Conservation (phyloP, 2,329 filamentous ascomycete species). For the Ophiosphaerella herpotricha region DNA sequence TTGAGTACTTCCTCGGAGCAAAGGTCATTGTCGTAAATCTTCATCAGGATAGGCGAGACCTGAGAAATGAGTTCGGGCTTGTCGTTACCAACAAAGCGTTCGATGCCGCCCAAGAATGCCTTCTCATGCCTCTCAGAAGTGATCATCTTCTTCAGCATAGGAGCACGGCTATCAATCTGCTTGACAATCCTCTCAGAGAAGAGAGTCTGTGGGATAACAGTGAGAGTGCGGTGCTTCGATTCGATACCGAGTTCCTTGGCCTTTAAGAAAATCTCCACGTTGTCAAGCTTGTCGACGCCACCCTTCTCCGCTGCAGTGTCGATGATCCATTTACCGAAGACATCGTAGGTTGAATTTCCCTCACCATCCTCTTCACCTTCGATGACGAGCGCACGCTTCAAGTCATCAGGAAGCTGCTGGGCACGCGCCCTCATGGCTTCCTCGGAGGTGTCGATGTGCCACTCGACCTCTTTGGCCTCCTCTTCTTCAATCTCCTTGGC, state of each 20-base stretch:
- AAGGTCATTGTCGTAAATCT: constrained; percentile 89
- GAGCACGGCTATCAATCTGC: constrained; percentile 82
- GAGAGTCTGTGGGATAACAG: constrained; percentile 89
- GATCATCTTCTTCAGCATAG: constrained; percentile 90
- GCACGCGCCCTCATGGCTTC: constrained; percentile 94
- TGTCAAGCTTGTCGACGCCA: constrained; percentile 77
- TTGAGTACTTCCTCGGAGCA: constrained; percentile 85
- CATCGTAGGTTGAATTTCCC: constrained; percentile 83
- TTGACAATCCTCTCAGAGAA: constrained; percentile 89
- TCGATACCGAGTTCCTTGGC: constrained; percentile 96
- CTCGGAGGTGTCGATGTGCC: constrained; percentile 96
- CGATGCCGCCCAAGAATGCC: constrained; percentile 90
- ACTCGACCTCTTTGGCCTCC: constrained; percentile 82
- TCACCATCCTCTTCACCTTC: constrained; percentile 82
- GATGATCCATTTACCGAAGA: constrained; percentile 91
- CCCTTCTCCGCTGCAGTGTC: constrained; percentile 72
- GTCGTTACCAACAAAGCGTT: constrained; percentile 86
- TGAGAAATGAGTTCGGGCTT: constrained; percentile 77
- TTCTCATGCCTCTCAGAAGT: constrained; percentile 94
- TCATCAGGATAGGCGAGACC: constrained; percentile 84
- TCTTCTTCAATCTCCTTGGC: constrained; percentile 74
- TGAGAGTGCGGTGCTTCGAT: constrained; percentile 87
- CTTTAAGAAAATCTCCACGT: constrained; percentile 93
- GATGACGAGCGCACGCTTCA: constrained; percentile 88
- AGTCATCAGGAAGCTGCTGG: constrained; percentile 88